These are phyloP conservation scores for Simmondsia chinensis DNA, from an alignment of 148 eudicot species.

Conservation along the genomic window DNA sequence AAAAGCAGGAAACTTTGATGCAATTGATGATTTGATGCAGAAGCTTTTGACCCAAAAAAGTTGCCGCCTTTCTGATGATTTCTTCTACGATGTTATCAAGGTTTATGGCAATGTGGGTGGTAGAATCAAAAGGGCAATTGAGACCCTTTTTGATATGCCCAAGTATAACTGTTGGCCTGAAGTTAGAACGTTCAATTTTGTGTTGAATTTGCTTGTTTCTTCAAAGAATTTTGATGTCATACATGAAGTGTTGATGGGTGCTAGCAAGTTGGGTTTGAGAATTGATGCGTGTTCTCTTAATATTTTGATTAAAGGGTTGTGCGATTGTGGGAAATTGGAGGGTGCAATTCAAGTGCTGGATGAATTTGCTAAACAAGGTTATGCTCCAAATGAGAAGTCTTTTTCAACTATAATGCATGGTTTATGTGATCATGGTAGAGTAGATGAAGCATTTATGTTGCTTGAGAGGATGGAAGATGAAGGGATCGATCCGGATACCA, in stretches of 20 bases:
- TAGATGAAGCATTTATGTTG: constrained; percentile 61
- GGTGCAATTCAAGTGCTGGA: constrained; percentile 71
- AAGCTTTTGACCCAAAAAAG: constrained; percentile 39
- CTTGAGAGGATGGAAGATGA: constrained; percentile 70
- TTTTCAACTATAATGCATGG: constrained; percentile 67
- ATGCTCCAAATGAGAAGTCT: constrained; percentile 52
- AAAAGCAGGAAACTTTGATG: constrained; percentile 37
- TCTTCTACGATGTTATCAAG: constrained; percentile 58
- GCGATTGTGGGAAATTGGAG: constrained; percentile 46
- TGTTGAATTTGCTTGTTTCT: constrained; percentile 59
- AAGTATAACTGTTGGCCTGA: constrained; percentile 59
- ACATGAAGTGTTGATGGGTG: constrained; percentile 45
- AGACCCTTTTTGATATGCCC: constrained; percentile 73
- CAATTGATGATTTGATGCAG: constrained; percentile 43
- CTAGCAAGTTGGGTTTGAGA: constrained; percentile 41
- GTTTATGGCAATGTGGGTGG: constrained; percentile 66
- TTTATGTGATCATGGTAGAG: constrained; percentile 43
- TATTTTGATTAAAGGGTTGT: constrained; percentile 70
- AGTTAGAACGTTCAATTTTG: constrained; percentile 62
- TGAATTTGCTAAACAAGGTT: constrained; percentile 67
- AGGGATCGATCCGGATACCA: constrained; percentile 46
- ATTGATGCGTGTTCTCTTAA: constrained; percentile 76
- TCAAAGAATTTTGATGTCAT: constrained; percentile 49
- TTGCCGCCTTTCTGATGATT: constrained; percentile 55
- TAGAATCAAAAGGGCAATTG: constrained; percentile 39